phyloP scores from a whole-genome alignment of 2,329 filamentous ascomycete species.

The Cytospora paraplurivora region DNA sequence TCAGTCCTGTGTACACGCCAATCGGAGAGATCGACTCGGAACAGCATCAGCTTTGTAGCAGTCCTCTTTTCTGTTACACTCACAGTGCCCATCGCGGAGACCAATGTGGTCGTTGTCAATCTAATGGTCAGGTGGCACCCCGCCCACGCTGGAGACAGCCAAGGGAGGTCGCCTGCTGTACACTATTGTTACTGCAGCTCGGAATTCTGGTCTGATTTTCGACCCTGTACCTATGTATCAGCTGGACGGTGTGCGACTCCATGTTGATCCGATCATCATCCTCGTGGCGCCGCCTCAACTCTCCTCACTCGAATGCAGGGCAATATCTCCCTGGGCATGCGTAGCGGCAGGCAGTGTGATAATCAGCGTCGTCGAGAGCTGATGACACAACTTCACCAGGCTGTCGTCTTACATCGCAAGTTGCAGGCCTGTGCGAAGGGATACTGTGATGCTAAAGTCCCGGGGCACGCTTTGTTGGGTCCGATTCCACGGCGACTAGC shows the following conservation, averaged over 20 bases:
- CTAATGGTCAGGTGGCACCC: not conserved
- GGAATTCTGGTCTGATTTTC: conserved; percentile 11
- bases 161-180: not conserved
- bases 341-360: not conserved
- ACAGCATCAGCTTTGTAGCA: not conserved
- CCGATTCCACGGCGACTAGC: not conserved
- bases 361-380: not conserved
- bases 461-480: not conserved
- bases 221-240: conserved; percentile 24
- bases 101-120: not conserved
- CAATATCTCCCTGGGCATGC: conserved; percentile 6
- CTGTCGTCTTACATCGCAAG: not conserved
- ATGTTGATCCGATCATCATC: conserved; percentile 31
- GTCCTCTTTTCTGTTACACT: not conserved
- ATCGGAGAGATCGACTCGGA: not conserved
- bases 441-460: not conserved
- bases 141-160: not conserved
- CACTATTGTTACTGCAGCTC: not conserved
- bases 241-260: conserved; percentile 34
- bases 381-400: not conserved
- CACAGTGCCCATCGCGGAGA: not conserved
- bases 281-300: conserved; percentile 34
- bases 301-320: conserved; percentile 33
- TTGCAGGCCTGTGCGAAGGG: not conserved
- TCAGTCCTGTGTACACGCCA: not conserved